Evolutionary conservation across 768 basidiomycete genomes (phyloP).

Genomic region (Mycena rebaudengoi): DNA sequence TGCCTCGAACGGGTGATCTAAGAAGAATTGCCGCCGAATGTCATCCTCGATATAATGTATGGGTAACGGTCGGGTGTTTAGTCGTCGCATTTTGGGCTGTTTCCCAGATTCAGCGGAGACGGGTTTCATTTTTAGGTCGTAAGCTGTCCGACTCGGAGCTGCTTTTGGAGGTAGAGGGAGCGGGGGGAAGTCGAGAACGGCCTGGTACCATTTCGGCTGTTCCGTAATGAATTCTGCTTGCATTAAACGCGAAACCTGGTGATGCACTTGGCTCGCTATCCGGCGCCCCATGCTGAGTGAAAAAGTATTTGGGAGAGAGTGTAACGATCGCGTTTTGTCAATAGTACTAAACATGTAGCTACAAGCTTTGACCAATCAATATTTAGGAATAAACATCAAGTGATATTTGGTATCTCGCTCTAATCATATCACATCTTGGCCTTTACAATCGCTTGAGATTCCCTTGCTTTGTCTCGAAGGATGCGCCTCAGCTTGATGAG

Average conservation of each 20-base stretch:
- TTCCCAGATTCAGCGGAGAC: slow-evolving; percentile 19
- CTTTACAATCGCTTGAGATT: neutral
- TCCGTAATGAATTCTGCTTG: slow-evolving; percentile 66
- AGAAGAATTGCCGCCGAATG: slow-evolving; percentile 90
- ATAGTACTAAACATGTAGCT: no score
- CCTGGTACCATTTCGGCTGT: slow-evolving; percentile 85
- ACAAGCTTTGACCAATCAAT: no score
- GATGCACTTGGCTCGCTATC: slow-evolving; percentile 89
- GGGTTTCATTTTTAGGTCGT: slow-evolving; percentile 52
- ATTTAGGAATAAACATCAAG: slow-evolving; percentile 16
- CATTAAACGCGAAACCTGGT: slow-evolving; percentile 84
- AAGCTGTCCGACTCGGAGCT: slow-evolving; percentile 63
- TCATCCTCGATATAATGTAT: slow-evolving; percentile 87
- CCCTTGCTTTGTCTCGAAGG: slow-evolving; percentile 58
- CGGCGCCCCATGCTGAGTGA: slow-evolving; percentile 69
- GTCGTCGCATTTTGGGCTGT: slow-evolving; percentile 44
- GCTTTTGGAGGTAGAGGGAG: slow-evolving; percentile 83
- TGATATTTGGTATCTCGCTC: neutral
- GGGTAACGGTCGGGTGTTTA: slow-evolving; percentile 58
- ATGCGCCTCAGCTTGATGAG: slow-evolving; percentile 56
- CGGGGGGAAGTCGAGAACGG: slow-evolving; percentile 90
- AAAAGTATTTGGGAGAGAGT: slow-evolving; percentile 4
- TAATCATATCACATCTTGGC: slow-evolving; percentile 8
- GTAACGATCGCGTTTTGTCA: neutral
- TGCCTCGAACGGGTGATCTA: slow-evolving; percentile 96